These are phyloP conservation scores for Arxiozyma telluris DNA, from an alignment of 1,139 yeast genomes.

Conservation along the genomic window DNA sequence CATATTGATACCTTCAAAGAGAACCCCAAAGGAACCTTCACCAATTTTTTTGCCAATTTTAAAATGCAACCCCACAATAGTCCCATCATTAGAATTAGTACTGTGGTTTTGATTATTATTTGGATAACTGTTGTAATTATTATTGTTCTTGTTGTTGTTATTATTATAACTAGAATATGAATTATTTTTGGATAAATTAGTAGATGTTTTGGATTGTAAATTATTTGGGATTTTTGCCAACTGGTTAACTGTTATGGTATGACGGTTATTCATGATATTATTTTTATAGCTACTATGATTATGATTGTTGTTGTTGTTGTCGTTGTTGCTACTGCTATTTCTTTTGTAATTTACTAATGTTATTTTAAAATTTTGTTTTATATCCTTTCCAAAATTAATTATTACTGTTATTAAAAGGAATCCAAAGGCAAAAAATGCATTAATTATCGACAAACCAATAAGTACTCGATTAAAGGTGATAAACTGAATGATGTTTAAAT, in stretches of 20 bases:
- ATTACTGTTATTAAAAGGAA: neutral
- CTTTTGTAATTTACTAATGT: neutral
- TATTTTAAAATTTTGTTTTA: neutral
- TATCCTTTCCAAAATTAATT: neutral
- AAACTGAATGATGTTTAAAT: neutral
- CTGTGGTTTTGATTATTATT: neutral
- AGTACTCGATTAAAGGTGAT: neutral
- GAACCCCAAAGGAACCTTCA: conserved; percentile 78
- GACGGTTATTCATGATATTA: neutral
- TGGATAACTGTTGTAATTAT: neutral
- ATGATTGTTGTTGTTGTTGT: neutral
- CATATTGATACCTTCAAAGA: conserved; percentile 71
- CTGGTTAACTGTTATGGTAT: conserved; percentile 6
- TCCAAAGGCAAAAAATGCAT: neutral
- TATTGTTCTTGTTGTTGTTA: conserved; percentile 2
- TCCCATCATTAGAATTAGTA: conserved; percentile 18
- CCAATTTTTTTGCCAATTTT: conserved; percentile 77
- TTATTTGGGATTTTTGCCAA: conserved; percentile 3
- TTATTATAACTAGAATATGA: conserved; percentile 2
- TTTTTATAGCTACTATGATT: neutral
- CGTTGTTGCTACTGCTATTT: neutral
- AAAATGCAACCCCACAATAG: conserved; percentile 69
- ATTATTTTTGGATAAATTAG: conserved; percentile 2
- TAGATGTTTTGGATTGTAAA: neutral
- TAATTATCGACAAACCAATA: neutral